Evolutionary conservation across 179 eudicot species (phyloP), one percentile per base, ranked within the genome.

Genomic region (Patellifolia procumbens): DNA sequence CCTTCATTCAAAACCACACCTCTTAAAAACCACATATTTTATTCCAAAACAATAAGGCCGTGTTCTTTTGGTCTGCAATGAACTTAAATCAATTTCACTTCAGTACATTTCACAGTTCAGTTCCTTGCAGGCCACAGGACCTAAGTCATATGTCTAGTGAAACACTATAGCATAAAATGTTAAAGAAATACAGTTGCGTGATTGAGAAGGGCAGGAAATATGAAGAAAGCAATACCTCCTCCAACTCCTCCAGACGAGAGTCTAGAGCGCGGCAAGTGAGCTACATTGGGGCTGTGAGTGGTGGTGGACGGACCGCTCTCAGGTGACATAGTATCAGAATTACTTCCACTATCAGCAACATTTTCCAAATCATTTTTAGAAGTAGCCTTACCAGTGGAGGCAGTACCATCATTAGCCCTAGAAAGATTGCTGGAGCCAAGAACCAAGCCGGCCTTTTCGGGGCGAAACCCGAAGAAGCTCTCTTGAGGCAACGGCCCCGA

Each of bases 401-500:
- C 82, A 60, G 81, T 68, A 51, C 68, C 68, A 61, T 43, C 74
- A 58, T 65, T 70, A 43, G 72, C 81, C 80, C 82, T 88, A 0
- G 99, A 93, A 31, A 95, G 82, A 64, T 89, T 91, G 76, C 97
- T 92, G 32, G 95, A 84, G 52, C 93, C 96, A 65, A 89, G 81
- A 22, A 80, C 83, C 53, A 79, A 78, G 24, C 86, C 89, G 15
- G 84, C 88, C 74, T 88, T 90, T 22, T 90, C 94, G 34, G 87
- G 71, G 32, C 92, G 83, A 52, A 81, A 95, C 79, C 87, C 91
- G 22, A 90, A 93, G 68, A 95, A 91, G 65, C 92, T 95, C 80
- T 93, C 99, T 88, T 93, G 99, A 0, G 98, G 99, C 83, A 95
- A 76, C 8, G 98, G 99, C 24, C 99, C 99, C 7, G 98, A 95